Conservation (phyloP, 106 monocot species). For the Dactylorhiza incarnata region DNA sequence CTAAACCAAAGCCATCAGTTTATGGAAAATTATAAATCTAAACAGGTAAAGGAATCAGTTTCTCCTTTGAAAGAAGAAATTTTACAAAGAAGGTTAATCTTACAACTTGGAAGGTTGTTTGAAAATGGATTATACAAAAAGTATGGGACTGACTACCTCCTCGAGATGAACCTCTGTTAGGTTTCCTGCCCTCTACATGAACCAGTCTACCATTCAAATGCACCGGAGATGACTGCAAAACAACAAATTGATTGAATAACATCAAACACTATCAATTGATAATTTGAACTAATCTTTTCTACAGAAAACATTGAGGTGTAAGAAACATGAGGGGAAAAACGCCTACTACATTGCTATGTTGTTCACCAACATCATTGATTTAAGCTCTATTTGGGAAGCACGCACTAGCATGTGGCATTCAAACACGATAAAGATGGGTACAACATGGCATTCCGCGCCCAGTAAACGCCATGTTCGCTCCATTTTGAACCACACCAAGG, state of each 20-base stretch:
- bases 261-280: too few relatives aligned
- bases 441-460: too few relatives aligned
- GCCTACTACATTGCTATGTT: neutral
- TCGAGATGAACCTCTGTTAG: slow-evolving; percentile 28
- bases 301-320: neutral
- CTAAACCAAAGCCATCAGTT: neutral
- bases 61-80: neutral
- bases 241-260: neutral
- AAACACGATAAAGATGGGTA: too few relatives aligned
- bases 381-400: too few relatives aligned
- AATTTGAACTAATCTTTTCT: neutral
- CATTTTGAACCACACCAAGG: too few relatives aligned
- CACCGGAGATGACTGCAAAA: slow-evolving; percentile 50
- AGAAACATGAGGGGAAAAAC: neutral
- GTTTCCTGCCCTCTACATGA: slow-evolving; percentile 51
- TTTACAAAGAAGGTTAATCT: neutral
- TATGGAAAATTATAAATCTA: neutral
- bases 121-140: neutral
- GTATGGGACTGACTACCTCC: slow-evolving; percentile 40
- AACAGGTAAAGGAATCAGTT: neutral
- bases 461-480: too few relatives aligned
- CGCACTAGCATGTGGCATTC: too few relatives aligned
- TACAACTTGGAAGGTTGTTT: neutral
- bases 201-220: slow-evolving; percentile 39
- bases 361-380: neutral